A percentile compares a stretch with the other conserved stretches of the same genome.
phyloP scores from a whole-genome alignment of 2,329 filamentous ascomycete genomes.

The Penicillium crustosum region DNA sequence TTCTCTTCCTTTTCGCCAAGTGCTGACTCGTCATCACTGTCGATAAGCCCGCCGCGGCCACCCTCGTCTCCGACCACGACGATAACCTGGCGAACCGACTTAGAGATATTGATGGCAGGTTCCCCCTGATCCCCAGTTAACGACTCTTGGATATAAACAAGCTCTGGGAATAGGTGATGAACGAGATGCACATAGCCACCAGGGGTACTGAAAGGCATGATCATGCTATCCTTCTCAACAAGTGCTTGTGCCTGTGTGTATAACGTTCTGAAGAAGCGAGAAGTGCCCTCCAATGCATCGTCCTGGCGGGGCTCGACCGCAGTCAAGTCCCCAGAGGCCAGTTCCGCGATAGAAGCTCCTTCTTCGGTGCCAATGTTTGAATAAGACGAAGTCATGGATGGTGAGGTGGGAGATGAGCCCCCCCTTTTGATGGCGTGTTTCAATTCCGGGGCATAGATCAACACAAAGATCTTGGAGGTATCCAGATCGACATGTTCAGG shows the following conservation, averaged over 20 bases:
- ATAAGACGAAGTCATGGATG: conserved; percentile 76
- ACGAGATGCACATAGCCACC: conserved; percentile 83
- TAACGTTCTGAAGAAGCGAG: conserved; percentile 71
- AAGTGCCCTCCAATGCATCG: conserved; percentile 49
- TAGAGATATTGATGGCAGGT: conserved; percentile 65
- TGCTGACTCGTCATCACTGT: conserved; percentile 65
- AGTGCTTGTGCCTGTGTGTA: conserved; percentile 76
- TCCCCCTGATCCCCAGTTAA: conserved; percentile 74
- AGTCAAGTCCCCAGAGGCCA: conserved; percentile 56
- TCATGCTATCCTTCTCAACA: conserved; percentile 81
- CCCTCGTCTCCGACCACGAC: conserved; percentile 59
- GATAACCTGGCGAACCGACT: conserved; percentile 61
- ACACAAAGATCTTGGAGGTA: conserved; percentile 74
- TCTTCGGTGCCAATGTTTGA: conserved; percentile 79
- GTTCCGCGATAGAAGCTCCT: conserved; percentile 43
- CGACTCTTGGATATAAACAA: conserved; percentile 85
- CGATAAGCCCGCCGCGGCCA: conserved; percentile 72
- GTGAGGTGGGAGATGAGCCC: conserved; percentile 54
- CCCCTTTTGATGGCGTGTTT: conserved; percentile 56
- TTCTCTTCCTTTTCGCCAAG: conserved; percentile 40
- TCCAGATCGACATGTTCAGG: conserved; percentile 73
- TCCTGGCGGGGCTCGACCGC: conserved; percentile 48
- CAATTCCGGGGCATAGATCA: conserved; percentile 83
- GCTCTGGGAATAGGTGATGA: conserved; percentile 77
- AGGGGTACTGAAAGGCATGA: conserved; percentile 83